Percentiles rank a stretch among this genome's conserved stretches.
These are phyloP conservation scores for Solanum appendiculatum DNA, from an alignment of 257 asterid species.

Conservation along the genomic window DNA sequence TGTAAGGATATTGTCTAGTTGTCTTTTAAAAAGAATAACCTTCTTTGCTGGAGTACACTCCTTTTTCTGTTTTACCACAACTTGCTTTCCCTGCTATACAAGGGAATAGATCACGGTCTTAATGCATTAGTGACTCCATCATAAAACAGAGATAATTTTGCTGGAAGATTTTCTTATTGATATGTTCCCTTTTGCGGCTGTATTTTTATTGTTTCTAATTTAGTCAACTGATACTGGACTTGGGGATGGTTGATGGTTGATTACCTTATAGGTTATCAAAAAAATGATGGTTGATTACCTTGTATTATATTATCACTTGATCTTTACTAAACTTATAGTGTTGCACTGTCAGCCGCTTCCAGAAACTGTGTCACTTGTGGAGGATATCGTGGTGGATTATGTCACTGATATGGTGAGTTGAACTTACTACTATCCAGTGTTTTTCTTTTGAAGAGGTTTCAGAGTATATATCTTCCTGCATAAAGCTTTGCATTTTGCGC, in stretches of 20 bases:
- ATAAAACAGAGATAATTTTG: background rate
- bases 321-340: background rate
- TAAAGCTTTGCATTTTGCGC: background rate
- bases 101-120: background rate
- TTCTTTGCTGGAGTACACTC: background rate
- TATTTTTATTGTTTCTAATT: background rate
- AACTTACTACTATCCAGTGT: background rate
- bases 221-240: background rate
- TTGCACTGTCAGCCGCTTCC: slow-evolving; percentile 68
- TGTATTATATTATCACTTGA: background rate
- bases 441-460: background rate
- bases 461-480: background rate
- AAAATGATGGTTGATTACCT: background rate
- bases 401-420: slow-evolving; percentile 74
- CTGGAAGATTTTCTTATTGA: background rate
- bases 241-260: background rate
- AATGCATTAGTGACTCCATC: background rate
- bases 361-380: slow-evolving; percentile 81
- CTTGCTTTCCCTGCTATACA: background rate
- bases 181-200: background rate
- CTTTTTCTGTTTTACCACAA: background rate
- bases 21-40: background rate
- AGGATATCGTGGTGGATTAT: slow-evolving; percentile 91
- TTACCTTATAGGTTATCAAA: background rate
- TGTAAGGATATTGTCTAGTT: background rate